Evolutionary conservation across 768 basidiomycete species (phyloP), one percentile per base, ranked within the genome.

Genomic region (Suillus ampliporus): DNA sequence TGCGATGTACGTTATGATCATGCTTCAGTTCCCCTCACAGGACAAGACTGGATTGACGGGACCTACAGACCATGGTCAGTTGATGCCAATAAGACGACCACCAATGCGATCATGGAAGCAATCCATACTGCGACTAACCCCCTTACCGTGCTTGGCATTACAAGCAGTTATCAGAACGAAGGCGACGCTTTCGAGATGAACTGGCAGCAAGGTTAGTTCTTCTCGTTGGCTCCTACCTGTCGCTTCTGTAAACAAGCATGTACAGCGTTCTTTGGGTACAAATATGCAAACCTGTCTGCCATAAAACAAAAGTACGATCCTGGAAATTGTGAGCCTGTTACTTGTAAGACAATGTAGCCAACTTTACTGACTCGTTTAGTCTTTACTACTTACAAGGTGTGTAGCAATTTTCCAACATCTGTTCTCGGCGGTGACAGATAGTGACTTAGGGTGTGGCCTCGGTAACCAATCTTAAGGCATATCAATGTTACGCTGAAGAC

Each of bases 301-400:
- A 70, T 71, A 57, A 71, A 70, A 23, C 67, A 62, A 63, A 69
- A 63, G 44, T 71, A 70, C 13, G 67, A 71, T 46, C 70, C 67
- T 7, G 0, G 41, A 1, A 71, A 71, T 23, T 67, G 70, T 69
- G 50, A 57, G 67, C 60, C 59, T 17, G 5, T 37, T 38, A 7
- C 19, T 38, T 38, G 9, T 17, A 34, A 41, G 4, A 31, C 14
- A 15, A 50, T 19, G 48, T 19, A 31, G 50, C 31, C 17, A 31
- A 31, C 28, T 51, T n/a, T 26, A 51, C 28, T n/a, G 7, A 19
- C 28, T 31, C 19, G 10, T 31, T 35, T 13, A 69, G 67, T 69
- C 60, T 69, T 70, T 57, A 66, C 52, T 35, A 34, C 69, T 19
- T 66, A 62, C 52, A 64, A 71, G 69, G 67, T 71, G 26, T 40